Evolutionary conservation across 2,329 filamentous ascomycete species (phyloP).

Genomic region (Cercospora brassicicola): DNA sequence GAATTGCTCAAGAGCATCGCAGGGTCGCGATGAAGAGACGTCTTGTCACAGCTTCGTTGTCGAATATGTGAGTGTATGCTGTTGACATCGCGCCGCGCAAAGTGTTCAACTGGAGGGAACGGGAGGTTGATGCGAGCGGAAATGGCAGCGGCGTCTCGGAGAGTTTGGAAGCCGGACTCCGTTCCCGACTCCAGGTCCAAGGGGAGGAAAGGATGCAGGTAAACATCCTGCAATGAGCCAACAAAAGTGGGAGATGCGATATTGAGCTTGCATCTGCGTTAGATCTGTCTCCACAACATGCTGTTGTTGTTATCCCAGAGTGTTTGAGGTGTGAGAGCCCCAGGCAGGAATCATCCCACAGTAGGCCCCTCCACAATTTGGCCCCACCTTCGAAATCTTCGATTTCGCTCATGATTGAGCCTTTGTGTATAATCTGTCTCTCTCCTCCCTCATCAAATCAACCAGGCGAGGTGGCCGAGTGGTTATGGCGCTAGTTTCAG

Average conservation of each 20-base stretch:
- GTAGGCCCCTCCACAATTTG: neutral
- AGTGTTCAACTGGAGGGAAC: neutral
- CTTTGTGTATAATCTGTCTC: neutral
- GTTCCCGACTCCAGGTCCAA: neutral
- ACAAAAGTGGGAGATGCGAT: neutral
- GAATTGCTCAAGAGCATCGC: neutral
- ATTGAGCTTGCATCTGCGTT: neutral
- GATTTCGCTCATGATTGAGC: neutral
- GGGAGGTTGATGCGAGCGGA: neutral
- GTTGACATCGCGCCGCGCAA: neutral
- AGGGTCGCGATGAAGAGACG: neutral
- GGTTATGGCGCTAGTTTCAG: conserved; percentile 32
- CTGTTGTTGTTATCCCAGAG: neutral
- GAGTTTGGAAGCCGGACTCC: neutral
- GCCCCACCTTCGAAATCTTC: neutral
- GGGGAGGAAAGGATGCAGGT: neutral
- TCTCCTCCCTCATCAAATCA: neutral
- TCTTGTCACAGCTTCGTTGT: neutral
- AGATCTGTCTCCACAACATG: neutral
- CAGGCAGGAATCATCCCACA: neutral
- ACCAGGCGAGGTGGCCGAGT: conserved; percentile 27
- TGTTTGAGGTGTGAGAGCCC: neutral
- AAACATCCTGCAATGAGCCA: neutral
- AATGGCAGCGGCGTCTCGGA: neutral
- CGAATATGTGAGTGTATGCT: neutral